A percentile compares a stretch with the other conserved stretches of the same genome.
Conservation (phyloP, 1,139 yeast species). For the Pichia sp. region DNA sequence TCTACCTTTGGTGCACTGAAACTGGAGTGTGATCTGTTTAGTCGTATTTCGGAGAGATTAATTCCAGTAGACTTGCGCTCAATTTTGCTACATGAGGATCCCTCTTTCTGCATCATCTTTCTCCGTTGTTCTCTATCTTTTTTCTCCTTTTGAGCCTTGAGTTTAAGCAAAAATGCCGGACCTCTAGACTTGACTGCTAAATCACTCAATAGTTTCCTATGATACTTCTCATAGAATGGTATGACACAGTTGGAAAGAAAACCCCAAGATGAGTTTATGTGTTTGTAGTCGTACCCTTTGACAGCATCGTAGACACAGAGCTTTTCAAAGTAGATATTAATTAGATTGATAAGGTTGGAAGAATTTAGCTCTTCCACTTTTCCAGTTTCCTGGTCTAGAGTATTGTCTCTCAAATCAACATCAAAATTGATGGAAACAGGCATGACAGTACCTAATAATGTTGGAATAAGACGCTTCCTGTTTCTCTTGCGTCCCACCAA, state of each 20-base stretch:
- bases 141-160: conserved; percentile 8
- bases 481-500: conserved; percentile 19
- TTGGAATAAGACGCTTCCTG: conserved; percentile 25
- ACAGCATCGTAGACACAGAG: conserved; percentile 28
- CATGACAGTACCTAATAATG: conserved; percentile 25
- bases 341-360: conserved; percentile 9
- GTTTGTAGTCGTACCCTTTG: conserved; percentile 19
- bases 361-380: conserved; percentile 5
- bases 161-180: conserved; percentile 15
- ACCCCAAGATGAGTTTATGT: conserved; percentile 22
- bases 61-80: conserved; percentile 7
- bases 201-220: conserved; percentile 19
- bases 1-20: conserved; percentile 16
- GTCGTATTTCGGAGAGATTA: conserved; percentile 15
- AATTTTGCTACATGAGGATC: background rate
- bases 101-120: conserved; percentile 2
- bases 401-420: conserved; percentile 17
- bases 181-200: conserved; percentile 24
- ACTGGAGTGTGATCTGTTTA: conserved; percentile 22
- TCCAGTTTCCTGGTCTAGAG: background rate
- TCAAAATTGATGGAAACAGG: conserved; percentile 21
- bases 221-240: conserved; percentile 25
- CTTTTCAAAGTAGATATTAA: conserved; percentile 23
- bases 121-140: conserved; percentile 5
- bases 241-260: conserved; percentile 21